These are phyloP conservation scores for Erucastrum elatum DNA, from an alignment of 345 rosid genomes.

Conservation along the genomic window DNA sequence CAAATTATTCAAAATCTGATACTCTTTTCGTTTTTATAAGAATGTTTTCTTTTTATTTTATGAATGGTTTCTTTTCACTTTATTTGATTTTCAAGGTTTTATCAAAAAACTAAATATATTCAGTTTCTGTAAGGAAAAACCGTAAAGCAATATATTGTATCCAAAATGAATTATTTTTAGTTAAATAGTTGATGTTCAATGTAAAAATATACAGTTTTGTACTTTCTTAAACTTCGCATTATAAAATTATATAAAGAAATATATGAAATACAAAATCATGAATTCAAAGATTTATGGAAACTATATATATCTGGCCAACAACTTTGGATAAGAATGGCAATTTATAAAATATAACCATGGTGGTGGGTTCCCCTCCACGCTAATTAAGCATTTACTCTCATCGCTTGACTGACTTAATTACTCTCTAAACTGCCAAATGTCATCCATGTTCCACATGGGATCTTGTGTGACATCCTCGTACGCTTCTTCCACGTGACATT, in stretches of 20 bases:
- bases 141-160: neutral
- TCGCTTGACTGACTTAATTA: slow-evolving; percentile 34
- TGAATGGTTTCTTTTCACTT: too few species aligned
- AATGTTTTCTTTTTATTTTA: neutral
- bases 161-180: neutral
- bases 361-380: slow-evolving; percentile 23
- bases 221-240: neutral
- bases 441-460: slow-evolving; percentile 67
- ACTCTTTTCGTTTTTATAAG: neutral
- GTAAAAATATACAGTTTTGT: neutral
- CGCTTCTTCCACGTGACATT: slow-evolving; percentile 49
- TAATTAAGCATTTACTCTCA: neutral
- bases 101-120: neutral
- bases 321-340: neutral
- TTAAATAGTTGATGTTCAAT: neutral
- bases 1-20: neutral
- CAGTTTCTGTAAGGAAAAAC: neutral
- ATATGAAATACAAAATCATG: neutral
- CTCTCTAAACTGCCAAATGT: slow-evolving; percentile 70
- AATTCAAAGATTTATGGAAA: neutral
- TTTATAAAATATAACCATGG: slow-evolving; percentile 8
- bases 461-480: slow-evolving; percentile 51
- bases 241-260: neutral
- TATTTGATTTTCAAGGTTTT: too few species aligned
- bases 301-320: neutral